Conservation (phyloP, 2,329 filamentous ascomycete species). For the Raffaelea albimanens region DNA sequence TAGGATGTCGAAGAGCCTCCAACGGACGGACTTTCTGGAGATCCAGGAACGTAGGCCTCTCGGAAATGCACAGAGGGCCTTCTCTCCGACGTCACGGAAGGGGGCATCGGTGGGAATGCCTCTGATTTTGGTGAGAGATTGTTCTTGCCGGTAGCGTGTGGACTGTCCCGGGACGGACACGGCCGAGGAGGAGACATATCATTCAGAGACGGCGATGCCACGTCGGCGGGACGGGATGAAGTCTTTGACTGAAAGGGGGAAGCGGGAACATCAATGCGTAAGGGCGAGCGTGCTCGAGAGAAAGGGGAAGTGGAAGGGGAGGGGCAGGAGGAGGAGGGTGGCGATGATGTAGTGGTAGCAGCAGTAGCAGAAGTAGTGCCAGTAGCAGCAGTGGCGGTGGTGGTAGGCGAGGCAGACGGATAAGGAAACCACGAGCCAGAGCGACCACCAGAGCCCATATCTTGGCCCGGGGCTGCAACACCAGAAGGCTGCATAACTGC, state of each 20-base stretch:
- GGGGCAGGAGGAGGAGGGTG: background rate
- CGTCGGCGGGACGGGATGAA: background rate
- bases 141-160: background rate
- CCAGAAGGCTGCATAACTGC: too few species aligned
- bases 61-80: constrained; percentile 2
- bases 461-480: too few species aligned
- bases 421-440: too few species aligned
- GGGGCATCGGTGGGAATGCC: background rate
- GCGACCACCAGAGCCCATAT: too few species aligned
- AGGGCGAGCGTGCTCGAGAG: too few species aligned
- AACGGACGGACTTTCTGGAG: background rate
- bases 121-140: background rate
- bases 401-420: background rate
- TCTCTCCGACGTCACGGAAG: background rate
- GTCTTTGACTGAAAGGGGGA: background rate
- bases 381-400: background rate
- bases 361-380: background rate
- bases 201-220: too few species aligned
- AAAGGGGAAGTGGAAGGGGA: background rate
- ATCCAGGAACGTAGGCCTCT: too few species aligned
- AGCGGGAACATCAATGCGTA: too few species aligned
- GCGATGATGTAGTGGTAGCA: background rate
- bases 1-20: background rate
- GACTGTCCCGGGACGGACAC: background rate
- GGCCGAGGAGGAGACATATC: background rate